Base-by-base conservation (phyloP, 768 basidiomycete species). In the Mycena leptocephala region DNA sequence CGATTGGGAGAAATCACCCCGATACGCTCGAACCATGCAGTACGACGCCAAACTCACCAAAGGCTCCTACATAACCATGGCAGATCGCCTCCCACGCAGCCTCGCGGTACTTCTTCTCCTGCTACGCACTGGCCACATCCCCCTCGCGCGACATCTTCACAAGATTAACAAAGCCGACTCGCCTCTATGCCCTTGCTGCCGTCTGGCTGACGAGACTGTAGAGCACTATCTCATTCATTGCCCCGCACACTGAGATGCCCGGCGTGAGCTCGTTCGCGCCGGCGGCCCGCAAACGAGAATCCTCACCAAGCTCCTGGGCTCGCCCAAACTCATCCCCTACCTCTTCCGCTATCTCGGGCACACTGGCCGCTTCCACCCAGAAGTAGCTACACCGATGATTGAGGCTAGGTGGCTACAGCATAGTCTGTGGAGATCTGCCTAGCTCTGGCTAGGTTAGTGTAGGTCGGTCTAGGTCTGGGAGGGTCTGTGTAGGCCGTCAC, bases 91-190 rank as follows among this genome's bases (percentile, higher is more conserved):
- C 8, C 79, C 79, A 0, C 59, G 79, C 6, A 37, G 59, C 20
- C 78, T 81, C 22, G 75, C 81, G 18, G 66, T 72, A 9, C n/a
- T 83, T 2, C 78, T 86, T 22, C 68, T 83, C 26, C 85, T 85
- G 55, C 81, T 86, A 2, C 73, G 83, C 9, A 82, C 83, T 9
- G 83, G 83, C 0, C 85, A 86, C 65, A 70, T 69, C 14, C 81
- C 81, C 0, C 81, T 86, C 1, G 78, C 83, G 41, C 39, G 72
- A 20, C 81, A 85, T 74, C 82, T 88, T 0, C 37, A 81, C 33
- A 22, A 67, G 28, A 79, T 83, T 62, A 32, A 51, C 5, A 71
- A 72, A 32, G 33, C 61, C 1, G 75, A 81, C 66, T 59, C 79
- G 0, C 80, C 80, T 0, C 3, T 67, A 28, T 82, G 77, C 78